Base-by-base conservation (phyloP, 495 filamentous ascomycete species). In the Xylaria palmicola region DNA sequence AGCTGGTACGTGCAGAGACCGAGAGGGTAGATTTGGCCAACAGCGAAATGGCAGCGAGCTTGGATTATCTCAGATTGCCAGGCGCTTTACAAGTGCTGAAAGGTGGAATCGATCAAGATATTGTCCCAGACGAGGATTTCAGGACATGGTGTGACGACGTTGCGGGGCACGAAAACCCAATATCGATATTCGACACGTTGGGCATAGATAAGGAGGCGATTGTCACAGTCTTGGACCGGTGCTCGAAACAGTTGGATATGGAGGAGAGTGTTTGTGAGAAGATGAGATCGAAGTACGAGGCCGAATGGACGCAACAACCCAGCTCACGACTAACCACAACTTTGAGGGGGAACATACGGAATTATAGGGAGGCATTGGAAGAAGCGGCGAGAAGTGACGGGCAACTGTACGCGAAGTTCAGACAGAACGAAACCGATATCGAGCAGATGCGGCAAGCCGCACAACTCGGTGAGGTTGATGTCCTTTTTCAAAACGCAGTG, bases 231-330 rank as follows among this genome's bases (percentile, higher is more conserved):
- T 72, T 98, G 55, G 92, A 96, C 63, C 81, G 82, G 59, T 90
- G 90, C 68, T 88, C 85, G 40, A 96, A 94, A 67, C 89, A 93
- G 66, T 71, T 98, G 9, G 94, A 98, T 65, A 87, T 93, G 85
- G 94, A 98, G 73, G 95, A 97, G 77, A 94, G 90, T 56, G 92
- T 98, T 6, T 98, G 94, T 72, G 94, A 98, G 75, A 97, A 97
- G 79, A 98, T 98, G 94, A 85, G 94, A 51, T 95, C 92, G 2
- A 98, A 98, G 74, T 97, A 97, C 71, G 93, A 94, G 30, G 83
- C 79, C 10, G 94, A 97, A 45, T 98, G 94, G 94, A 97, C 90
- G 19, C 94, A 98, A 71, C 94, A 98, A 67, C 95, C 95, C 22
- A 97, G 92, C 68, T 89, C 88, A 32, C 81, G 91, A 62, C 82